Conservation (phyloP, 345 rosid genomes). For the Lenwebbia sp. region DNA sequence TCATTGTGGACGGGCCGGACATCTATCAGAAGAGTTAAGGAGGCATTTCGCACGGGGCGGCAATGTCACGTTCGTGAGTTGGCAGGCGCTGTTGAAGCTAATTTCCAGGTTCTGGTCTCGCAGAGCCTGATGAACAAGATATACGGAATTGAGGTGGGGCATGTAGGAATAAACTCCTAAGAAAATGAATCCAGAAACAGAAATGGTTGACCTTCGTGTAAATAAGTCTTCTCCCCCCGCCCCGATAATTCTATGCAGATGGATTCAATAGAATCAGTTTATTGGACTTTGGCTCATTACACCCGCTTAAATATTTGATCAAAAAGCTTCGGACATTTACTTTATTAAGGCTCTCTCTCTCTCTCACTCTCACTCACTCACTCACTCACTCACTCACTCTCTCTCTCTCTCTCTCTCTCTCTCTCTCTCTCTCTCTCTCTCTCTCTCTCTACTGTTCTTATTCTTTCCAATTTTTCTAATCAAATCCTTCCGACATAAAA, state of each 20-base stretch:
- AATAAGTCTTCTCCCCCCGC: background rate
- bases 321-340: too few relatives aligned
- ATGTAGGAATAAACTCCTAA: background rate
- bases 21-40: background rate
- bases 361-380: too few relatives aligned
- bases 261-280: too few relatives aligned
- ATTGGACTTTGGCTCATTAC: too few relatives aligned
- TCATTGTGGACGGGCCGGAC: background rate
- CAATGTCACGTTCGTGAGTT: background rate
- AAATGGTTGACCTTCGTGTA: too few relatives aligned
- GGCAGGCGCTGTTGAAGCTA: background rate
- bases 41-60: background rate
- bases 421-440: too few relatives aligned
- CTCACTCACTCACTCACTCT: too few relatives aligned
- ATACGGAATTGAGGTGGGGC: background rate
- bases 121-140: background rate
- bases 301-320: too few relatives aligned
- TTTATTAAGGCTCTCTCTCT: too few relatives aligned
- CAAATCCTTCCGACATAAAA: background rate
- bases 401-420: too few relatives aligned
- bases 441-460: background rate
- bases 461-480: background rate
- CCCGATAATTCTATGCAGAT: background rate
- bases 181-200: background rate
- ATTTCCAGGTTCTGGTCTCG: background rate